These are phyloP conservation scores for Penicillium paxilli DNA, from an alignment of 495 filamentous ascomycete genomes.

Conservation along the genomic window DNA sequence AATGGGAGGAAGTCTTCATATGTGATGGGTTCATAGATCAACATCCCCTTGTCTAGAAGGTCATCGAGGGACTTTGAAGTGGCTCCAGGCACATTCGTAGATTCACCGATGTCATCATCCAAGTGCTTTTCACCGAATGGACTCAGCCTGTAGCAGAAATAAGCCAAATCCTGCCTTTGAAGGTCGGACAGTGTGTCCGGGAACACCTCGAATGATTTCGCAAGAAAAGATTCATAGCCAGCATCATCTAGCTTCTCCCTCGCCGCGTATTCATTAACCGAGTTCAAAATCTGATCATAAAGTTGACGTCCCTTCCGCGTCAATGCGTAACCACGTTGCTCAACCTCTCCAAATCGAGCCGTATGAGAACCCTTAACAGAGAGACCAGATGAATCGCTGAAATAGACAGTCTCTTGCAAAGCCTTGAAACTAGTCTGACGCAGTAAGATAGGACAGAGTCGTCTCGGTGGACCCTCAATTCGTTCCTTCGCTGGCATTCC, in stretches of 20 bases:
- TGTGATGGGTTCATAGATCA: constrained; percentile 35
- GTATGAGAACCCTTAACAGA: constrained; percentile 37
- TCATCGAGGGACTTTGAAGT: constrained; percentile 6
- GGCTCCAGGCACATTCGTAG: not conserved
- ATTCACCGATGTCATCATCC: not conserved
- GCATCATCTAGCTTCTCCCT: not conserved
- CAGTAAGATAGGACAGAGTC: constrained; percentile 36
- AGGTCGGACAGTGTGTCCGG: constrained; percentile 31
- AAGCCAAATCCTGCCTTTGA: constrained; percentile 29
- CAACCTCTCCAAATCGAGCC: constrained; percentile 46
- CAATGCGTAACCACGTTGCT: constrained; percentile 42
- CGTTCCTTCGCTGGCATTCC: constrained; percentile 39
- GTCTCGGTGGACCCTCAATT: constrained; percentile 41
- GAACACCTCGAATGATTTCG: constrained; percentile 26
- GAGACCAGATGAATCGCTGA: constrained; percentile 12
- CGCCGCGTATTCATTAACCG: constrained; percentile 18
- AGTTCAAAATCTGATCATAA: constrained; percentile 37
- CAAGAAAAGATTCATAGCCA: constrained; percentile 21
- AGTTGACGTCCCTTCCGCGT: constrained; percentile 37
- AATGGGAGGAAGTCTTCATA: constrained; percentile 48
- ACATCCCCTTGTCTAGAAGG: constrained; percentile 20
- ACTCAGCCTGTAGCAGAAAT: constrained; percentile 29
- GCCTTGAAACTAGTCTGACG: constrained; percentile 48
- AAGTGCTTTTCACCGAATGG: constrained; percentile 2
- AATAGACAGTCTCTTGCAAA: constrained; percentile 37